These are phyloP conservation scores for Ascochyta koolunga DNA, from an alignment of 2,329 filamentous ascomycete genomes.

Conservation along the genomic window DNA sequence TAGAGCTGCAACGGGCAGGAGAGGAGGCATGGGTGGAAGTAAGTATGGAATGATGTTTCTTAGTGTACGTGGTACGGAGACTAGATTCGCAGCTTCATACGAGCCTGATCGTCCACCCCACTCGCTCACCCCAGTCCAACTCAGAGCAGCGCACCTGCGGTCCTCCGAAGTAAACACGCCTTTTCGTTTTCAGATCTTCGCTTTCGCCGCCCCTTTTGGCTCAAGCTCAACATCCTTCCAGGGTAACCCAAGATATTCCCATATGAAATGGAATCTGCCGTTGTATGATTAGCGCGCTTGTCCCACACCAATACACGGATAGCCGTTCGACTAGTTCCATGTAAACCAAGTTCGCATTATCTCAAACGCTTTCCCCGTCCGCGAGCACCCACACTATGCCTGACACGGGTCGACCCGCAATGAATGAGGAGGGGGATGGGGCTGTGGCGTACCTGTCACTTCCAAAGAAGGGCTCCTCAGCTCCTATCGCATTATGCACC, in stretches of 20 bases:
- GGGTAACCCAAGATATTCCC: slow-evolving; percentile 67
- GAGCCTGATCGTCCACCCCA: background rate
- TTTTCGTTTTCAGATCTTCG: slow-evolving; percentile 35
- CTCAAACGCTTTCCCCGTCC: slow-evolving; percentile 11
- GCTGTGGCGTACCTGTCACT: slow-evolving; percentile 65
- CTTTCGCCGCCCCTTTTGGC: slow-evolving; percentile 34
- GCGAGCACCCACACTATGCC: slow-evolving; percentile 16
- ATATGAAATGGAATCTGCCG: slow-evolving; percentile 70
- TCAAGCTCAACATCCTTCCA: slow-evolving; percentile 61
- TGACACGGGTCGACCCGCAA: slow-evolving; percentile 6
- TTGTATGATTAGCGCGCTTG: slow-evolving; percentile 22
- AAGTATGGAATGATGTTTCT: background rate
- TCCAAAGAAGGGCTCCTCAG: slow-evolving; percentile 74
- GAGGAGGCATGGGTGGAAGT: background rate
- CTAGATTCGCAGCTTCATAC: background rate
- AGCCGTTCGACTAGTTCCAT: slow-evolving; percentile 21
- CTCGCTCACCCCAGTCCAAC: background rate
- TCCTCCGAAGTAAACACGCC: background rate
- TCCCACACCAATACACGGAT: background rate
- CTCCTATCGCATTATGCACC: slow-evolving; percentile 64
- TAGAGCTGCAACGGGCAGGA: background rate
- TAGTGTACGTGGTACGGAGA: background rate
- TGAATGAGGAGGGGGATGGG: background rate
- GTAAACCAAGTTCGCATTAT: slow-evolving; percentile 18
- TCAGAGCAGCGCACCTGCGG: slow-evolving; percentile 1